Evolutionary conservation across 2,329 filamentous ascomycete species (phyloP).

Genomic region (Pestalotiopsis sp.): DNA sequence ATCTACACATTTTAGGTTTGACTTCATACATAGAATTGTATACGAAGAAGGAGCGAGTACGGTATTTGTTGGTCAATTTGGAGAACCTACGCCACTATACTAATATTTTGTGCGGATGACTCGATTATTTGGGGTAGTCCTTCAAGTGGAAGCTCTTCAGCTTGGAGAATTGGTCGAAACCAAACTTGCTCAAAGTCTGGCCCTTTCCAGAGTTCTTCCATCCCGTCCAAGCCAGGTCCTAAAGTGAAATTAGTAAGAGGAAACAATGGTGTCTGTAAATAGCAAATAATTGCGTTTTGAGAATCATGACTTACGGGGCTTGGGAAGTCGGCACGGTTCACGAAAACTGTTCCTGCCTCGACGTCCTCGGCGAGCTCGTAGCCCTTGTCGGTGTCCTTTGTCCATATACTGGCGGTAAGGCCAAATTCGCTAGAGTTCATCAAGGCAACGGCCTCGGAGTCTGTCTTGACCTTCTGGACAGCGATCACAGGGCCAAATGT

Average conservation of each 20-base stretch:
- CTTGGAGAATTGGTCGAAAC: constrained; percentile 95
- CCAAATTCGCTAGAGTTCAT: constrained; percentile 98
- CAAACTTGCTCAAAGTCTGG: constrained; percentile 84
- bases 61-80: neutral
- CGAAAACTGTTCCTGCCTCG: constrained; percentile 93
- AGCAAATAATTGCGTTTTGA: neutral
- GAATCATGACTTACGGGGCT: constrained; percentile 70
- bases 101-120: neutral
- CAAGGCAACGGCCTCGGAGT: constrained; percentile 77
- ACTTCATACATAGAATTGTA: too few relatives aligned
- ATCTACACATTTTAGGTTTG: neutral
- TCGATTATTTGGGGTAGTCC: constrained; percentile 66
- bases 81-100: neutral
- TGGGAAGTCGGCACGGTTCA: constrained; percentile 92
- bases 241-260: constrained; percentile 21
- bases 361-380: constrained; percentile 78
- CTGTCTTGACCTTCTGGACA: constrained; percentile 81
- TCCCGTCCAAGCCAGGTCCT: constrained; percentile 95
- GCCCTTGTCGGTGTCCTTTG: constrained; percentile 77
- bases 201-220: constrained; percentile 98
- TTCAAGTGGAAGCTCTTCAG: constrained; percentile 96
- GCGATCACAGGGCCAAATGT: constrained; percentile 94
- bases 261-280: constrained; percentile 13
- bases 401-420: constrained; percentile 96
- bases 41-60: neutral